Evolutionary conservation across 192 early-diverging fungal genomes (phyloP).

Genomic region (Entomortierella lignicola): DNA sequence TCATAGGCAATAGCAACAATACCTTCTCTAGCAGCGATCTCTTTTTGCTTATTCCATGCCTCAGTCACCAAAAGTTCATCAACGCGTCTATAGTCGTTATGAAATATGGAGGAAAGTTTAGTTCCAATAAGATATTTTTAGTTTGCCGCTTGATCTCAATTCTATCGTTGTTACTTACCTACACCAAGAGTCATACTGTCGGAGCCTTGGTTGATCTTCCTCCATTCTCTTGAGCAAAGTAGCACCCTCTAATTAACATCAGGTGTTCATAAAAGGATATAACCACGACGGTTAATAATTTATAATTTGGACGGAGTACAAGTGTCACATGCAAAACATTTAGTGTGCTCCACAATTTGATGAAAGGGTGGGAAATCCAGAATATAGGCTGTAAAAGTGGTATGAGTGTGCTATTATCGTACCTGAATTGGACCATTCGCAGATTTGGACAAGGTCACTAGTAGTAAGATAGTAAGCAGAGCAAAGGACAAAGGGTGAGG

Average conservation of each 20-base stretch:
- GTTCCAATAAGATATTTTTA: too few relatives aligned
- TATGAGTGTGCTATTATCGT: neutral
- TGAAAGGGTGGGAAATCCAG: neutral
- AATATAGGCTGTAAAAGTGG: neutral
- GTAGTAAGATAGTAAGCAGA: neutral
- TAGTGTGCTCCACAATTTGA: neutral
- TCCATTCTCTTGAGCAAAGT: slow-evolving; percentile 65
- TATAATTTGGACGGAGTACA: too few relatives aligned
- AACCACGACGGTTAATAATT: too few relatives aligned
- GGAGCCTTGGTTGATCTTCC: slow-evolving; percentile 69
- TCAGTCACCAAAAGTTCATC: slow-evolving; percentile 69
- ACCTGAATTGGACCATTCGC: slow-evolving; percentile 43
- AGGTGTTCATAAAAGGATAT: too few relatives aligned
- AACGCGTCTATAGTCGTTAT: slow-evolving; percentile 57
- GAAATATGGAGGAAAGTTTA: neutral
- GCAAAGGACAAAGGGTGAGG: too few relatives aligned
- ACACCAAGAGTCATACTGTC: slow-evolving; percentile 78
- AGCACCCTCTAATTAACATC: slow-evolving; percentile 69
- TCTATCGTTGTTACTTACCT: slow-evolving; percentile 23
- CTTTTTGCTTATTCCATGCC: slow-evolving; percentile 72
- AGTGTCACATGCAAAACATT: slow-evolving; percentile 17
- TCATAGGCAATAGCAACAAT: slow-evolving; percentile 76
- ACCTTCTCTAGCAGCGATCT: slow-evolving; percentile 71
- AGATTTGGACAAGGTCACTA: slow-evolving; percentile 45
- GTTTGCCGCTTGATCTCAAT: too few relatives aligned